Conservation (phyloP, 1,284 basidiomycete genomes). For the Sphagnurus paluster region DNA sequence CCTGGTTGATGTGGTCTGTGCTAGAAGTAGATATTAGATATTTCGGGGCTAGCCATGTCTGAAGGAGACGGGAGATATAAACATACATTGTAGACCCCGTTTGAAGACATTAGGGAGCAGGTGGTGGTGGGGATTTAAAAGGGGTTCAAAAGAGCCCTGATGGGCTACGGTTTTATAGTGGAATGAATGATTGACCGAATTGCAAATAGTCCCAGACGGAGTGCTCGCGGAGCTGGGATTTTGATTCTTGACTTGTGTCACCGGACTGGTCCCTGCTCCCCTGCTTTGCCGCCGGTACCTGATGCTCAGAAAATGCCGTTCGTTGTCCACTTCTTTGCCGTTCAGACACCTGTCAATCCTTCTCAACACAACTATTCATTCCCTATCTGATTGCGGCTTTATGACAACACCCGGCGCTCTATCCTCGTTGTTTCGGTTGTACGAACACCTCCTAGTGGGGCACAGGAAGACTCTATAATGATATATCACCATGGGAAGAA, state of each 20-base stretch:
- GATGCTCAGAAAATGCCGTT: no score
- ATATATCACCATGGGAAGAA: slow-evolving; percentile 6
- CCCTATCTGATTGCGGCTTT: not conserved
- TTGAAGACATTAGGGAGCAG: slow-evolving; percentile 14
- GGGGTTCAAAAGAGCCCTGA: slow-evolving; percentile 15
- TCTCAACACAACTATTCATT: not conserved
- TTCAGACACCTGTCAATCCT: not conserved
- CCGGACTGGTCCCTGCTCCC: slow-evolving; percentile 15
- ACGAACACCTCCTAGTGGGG: not conserved
- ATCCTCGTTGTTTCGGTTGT: not conserved
- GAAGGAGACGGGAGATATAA: slow-evolving; percentile 4
- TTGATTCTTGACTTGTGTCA: slow-evolving; percentile 8
- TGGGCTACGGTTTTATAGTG: slow-evolving; percentile 18
- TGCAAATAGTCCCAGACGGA: slow-evolving; percentile 16
- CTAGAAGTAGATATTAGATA: no score
- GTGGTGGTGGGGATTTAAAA: slow-evolving; percentile 6
- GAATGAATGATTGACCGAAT: slow-evolving; percentile 21
- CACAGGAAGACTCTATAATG: not conserved
- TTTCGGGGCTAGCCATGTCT: slow-evolving; percentile 10
- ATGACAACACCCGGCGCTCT: not conserved
- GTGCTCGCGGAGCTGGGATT: slow-evolving; percentile 14
- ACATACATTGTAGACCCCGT: slow-evolving; percentile 17
- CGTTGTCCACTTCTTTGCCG: not conserved
- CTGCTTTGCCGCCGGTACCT: slow-evolving; percentile 18
- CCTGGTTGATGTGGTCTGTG: slow-evolving; percentile 62